A percentile compares a stretch with the other conserved stretches of the same genome.
phyloP scores from a whole-genome alignment of 2,329 filamentous ascomycete species.

The Amylocarpus encephaloides region DNA sequence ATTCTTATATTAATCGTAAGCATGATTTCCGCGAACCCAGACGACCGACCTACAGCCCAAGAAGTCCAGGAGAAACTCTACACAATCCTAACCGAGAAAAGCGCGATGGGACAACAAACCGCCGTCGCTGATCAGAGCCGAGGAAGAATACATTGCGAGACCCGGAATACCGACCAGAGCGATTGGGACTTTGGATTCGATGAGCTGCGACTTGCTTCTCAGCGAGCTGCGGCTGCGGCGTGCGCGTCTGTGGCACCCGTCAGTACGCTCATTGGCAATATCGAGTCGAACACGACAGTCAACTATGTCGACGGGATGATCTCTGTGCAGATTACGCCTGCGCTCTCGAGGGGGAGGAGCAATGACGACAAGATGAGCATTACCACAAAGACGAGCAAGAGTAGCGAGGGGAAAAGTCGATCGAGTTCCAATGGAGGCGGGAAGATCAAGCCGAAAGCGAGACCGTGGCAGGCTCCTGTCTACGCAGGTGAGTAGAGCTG shows the following conservation, averaged over 20 bases:
- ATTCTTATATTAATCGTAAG: constrained; percentile 46
- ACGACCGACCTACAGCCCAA: constrained; percentile 45
- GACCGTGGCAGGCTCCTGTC: constrained; percentile 37
- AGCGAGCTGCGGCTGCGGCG: constrained; percentile 28
- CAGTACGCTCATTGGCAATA: constrained; percentile 15
- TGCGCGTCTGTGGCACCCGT: constrained; percentile 19
- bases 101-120: constrained; percentile 14
- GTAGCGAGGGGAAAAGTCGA: constrained; percentile 29
- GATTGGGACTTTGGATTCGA: constrained; percentile 27
- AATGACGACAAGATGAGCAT: constrained; percentile 19
- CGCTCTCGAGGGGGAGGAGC: not conserved
- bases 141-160: constrained; percentile 25
- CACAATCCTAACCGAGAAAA: constrained; percentile 39
- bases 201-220: constrained; percentile 25
- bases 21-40: constrained; percentile 49
- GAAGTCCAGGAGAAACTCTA: constrained; percentile 49
- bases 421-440: constrained; percentile 18
- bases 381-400: constrained; percentile 24
- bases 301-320: constrained; percentile 23
- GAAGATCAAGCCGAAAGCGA: constrained; percentile 32
- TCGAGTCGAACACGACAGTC: constrained; percentile 10
- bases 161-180: constrained; percentile 7
- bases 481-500: constrained; percentile 33
- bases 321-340: constrained; percentile 3
- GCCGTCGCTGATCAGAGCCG: not conserved